phyloP scores from a whole-genome alignment of 2,329 filamentous ascomycete genomes.

The Talaromyces pinophilus region DNA sequence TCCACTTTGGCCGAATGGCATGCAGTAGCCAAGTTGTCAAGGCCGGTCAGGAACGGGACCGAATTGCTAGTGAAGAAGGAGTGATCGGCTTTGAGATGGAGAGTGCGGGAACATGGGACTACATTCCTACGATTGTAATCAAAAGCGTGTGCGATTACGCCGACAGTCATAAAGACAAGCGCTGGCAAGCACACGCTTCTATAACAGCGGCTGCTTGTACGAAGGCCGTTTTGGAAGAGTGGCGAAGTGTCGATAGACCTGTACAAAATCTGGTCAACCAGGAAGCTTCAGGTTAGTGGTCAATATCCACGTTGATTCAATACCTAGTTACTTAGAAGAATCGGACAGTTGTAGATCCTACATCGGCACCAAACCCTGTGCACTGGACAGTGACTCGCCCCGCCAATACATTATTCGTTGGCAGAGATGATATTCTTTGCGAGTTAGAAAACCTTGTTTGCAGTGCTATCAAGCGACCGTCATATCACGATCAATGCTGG shows the following conservation, averaged over 20 bases:
- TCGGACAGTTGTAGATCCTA: too few relatives aligned
- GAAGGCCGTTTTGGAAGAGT: slow-evolving; percentile 12
- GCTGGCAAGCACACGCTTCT: slow-evolving; percentile 39
- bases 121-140: slow-evolving; percentile 40
- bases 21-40: background rate
- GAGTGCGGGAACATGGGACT: slow-evolving; percentile 30
- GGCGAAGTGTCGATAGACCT: background rate
- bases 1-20: background rate
- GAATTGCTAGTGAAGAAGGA: background rate
- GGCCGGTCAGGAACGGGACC: background rate
- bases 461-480: background rate
- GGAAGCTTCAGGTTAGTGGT: background rate
- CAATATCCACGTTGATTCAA: too few relatives aligned
- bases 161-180: slow-evolving; percentile 39
- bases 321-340: background rate
- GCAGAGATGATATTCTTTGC: background rate
- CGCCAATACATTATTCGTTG: background rate
- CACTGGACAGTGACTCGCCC: background rate
- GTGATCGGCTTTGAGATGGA: slow-evolving; percentile 33
- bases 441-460: background rate
- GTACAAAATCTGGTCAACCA: background rate
- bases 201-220: slow-evolving; percentile 31
- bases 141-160: slow-evolving; percentile 42
- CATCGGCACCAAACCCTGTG: background rate
- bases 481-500: background rate